Evolutionary conservation across 306 rosid species (phyloP).

Genomic region (Styphnolobium japonicum): DNA sequence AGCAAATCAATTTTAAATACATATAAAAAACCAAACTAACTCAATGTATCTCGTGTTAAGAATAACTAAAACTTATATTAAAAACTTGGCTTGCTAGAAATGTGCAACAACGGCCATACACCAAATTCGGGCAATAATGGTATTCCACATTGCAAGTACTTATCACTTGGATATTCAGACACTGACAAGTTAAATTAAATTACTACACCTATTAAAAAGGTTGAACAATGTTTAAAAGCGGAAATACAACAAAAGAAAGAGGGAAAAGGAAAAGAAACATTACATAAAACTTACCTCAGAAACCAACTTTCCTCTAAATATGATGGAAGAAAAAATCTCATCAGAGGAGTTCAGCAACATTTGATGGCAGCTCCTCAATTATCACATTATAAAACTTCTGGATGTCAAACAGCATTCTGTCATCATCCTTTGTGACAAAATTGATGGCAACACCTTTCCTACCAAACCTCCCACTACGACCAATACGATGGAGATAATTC

Average conservation of each 20-base stretch:
- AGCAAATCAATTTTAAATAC: neutral
- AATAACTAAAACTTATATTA: neutral
- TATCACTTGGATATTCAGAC: constrained; percentile 30
- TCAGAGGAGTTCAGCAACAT: constrained; percentile 81
- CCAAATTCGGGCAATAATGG: constrained; percentile 35
- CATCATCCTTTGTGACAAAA: constrained; percentile 69
- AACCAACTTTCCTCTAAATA: constrained; percentile 34
- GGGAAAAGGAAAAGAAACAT: constrained; percentile 22
- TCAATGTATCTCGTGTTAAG: neutral
- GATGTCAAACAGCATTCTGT: constrained; percentile 73
- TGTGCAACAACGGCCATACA: constrained; percentile 35
- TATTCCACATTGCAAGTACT: constrained; percentile 44
- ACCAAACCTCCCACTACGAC: constrained; percentile 84
- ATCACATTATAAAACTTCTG: constrained; percentile 78
- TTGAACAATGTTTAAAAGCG: constrained; percentile 24
- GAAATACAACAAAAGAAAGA: constrained; percentile 34
- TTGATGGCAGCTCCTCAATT: constrained; percentile 78
- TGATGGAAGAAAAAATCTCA: constrained; percentile 37
- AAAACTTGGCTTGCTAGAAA: constrained; percentile 29
- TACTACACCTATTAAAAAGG: constrained; percentile 46
- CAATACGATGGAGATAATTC: constrained; percentile 84
- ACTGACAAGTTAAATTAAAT: constrained; percentile 37
- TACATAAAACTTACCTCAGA: constrained; percentile 45
- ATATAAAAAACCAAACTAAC: neutral
- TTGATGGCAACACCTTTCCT: constrained; percentile 89